Evolutionary conservation across 78 protist genomes (phyloP).

Genomic region (Fonticula alba): DNA sequence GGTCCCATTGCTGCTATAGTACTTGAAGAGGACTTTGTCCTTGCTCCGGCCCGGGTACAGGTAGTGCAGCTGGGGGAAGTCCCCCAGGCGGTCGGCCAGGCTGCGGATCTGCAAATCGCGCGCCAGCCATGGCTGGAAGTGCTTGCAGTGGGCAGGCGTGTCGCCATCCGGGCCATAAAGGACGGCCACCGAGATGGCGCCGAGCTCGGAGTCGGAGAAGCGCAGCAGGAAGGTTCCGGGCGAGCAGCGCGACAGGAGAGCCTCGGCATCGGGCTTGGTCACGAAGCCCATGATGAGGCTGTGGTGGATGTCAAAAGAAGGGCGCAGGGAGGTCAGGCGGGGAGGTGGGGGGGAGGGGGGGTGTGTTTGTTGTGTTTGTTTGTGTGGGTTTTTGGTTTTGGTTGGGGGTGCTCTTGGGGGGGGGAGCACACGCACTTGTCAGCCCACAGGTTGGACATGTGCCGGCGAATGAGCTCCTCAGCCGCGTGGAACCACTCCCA

Average conservation of each 20-base stretch:
- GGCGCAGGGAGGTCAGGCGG: too few species aligned
- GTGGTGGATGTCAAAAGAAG: too few species aligned
- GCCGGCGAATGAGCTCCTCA: background rate
- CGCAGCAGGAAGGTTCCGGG: slow-evolving; percentile 1
- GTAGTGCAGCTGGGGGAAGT: background rate
- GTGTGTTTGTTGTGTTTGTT: too few species aligned
- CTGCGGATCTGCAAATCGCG: background rate
- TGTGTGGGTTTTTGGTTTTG: too few species aligned
- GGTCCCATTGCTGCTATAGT: background rate
- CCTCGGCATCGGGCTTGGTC: too few species aligned
- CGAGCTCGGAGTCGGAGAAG: background rate
- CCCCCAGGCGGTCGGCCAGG: background rate
- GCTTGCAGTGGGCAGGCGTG: background rate
- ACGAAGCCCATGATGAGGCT: too few species aligned
- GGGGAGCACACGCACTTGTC: background rate
- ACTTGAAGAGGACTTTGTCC: background rate
- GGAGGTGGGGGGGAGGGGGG: too few species aligned
- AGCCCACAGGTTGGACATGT: background rate
- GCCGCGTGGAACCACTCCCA: slow-evolving; percentile 8
- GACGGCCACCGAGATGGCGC: background rate
- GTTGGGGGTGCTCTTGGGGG: too few species aligned
- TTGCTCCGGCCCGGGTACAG: background rate
- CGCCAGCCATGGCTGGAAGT: slow-evolving; percentile 1
- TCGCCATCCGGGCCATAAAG: background rate
- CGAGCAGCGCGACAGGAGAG: too few species aligned